Evolutionary conservation across 192 early-diverging fungal species (phyloP).

Genomic region (Spizellomyces punctatus): DNA sequence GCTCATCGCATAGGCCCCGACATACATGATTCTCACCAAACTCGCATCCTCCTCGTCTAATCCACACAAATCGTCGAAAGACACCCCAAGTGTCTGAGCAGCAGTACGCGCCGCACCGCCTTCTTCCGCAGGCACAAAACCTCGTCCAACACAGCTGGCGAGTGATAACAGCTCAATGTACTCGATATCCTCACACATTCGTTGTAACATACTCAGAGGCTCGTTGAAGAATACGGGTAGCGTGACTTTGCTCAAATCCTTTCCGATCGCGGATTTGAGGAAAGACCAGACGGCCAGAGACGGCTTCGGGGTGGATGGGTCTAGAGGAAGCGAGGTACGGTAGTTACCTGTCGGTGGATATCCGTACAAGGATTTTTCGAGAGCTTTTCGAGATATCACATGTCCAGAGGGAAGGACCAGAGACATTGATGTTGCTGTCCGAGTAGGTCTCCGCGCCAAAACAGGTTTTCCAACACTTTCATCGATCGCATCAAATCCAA

Average conservation of each 20-base stretch:
- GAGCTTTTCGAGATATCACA: not conserved
- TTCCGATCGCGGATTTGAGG: slow-evolving; percentile 85
- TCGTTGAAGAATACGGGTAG: slow-evolving; percentile 91
- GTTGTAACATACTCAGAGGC: slow-evolving; percentile 82
- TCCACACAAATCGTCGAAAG: slow-evolving; percentile 20
- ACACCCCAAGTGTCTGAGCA: slow-evolving; percentile 9
- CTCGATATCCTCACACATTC: slow-evolving; percentile 80
- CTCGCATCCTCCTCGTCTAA: slow-evolving; percentile 39
- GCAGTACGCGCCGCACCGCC: slow-evolving; percentile 18
- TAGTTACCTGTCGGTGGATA: not conserved
- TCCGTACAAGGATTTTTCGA: not conserved
- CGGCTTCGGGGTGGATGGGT: slow-evolving; percentile 55
- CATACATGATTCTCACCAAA: slow-evolving; percentile 69
- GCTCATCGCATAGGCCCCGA: slow-evolving; percentile 87
- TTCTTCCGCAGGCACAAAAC: slow-evolving; percentile 19
- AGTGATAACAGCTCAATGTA: slow-evolving; percentile 81
- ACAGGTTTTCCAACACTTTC: not conserved
- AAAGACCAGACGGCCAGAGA: slow-evolving; percentile 82
- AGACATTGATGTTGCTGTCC: not conserved
- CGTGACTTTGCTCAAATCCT: slow-evolving; percentile 79
- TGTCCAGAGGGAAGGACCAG: not conserved
- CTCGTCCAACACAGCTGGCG: slow-evolving; percentile 61
- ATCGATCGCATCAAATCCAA: slow-evolving; percentile 26
- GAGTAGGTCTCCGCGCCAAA: not conserved
- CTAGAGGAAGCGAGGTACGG: slow-evolving; percentile 37